Conservation (phyloP, 2,329 filamentous ascomycete species). For the Westerdykella aurantiaca region DNA sequence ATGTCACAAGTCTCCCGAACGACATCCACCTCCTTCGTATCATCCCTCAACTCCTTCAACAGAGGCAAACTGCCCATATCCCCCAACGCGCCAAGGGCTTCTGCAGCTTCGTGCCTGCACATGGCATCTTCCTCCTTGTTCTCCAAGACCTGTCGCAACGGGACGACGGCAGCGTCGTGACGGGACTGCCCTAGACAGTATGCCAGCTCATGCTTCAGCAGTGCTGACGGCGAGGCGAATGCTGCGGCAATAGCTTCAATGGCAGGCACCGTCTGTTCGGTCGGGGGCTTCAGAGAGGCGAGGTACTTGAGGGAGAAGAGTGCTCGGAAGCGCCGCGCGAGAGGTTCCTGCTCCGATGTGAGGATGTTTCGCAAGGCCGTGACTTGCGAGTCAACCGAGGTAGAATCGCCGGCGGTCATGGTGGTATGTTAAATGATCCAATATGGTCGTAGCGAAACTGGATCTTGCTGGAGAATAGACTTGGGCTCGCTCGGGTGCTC, state of each 20-base stretch:
- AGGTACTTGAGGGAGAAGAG: slow-evolving; percentile 97
- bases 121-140: slow-evolving; percentile 83
- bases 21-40: slow-evolving; percentile 67
- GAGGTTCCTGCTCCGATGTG: slow-evolving; percentile 70
- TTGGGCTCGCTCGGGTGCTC: not conserved
- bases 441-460: not conserved
- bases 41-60: slow-evolving; percentile 67
- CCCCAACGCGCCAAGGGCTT: slow-evolving; percentile 85
- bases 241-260: slow-evolving; percentile 80
- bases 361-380: slow-evolving; percentile 66
- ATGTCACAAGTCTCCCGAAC: slow-evolving; percentile 97
- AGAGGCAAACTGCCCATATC: slow-evolving; percentile 68
- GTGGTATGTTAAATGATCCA: slow-evolving; percentile 3
- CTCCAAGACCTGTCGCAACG: slow-evolving; percentile 66
- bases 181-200: slow-evolving; percentile 93
- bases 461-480: not conserved
- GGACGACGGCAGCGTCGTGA: slow-evolving; percentile 67
- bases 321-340: slow-evolving; percentile 87
- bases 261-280: slow-evolving; percentile 55
- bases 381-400: slow-evolving; percentile 45
- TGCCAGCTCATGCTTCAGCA: slow-evolving; percentile 93
- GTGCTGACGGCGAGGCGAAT: slow-evolving; percentile 76
- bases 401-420: slow-evolving; percentile 23
- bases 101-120: slow-evolving; percentile 93
- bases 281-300: slow-evolving; percentile 60